Conservation (phyloP, 2,329 filamentous ascomycete species). For the Ilyonectria sp. region DNA sequence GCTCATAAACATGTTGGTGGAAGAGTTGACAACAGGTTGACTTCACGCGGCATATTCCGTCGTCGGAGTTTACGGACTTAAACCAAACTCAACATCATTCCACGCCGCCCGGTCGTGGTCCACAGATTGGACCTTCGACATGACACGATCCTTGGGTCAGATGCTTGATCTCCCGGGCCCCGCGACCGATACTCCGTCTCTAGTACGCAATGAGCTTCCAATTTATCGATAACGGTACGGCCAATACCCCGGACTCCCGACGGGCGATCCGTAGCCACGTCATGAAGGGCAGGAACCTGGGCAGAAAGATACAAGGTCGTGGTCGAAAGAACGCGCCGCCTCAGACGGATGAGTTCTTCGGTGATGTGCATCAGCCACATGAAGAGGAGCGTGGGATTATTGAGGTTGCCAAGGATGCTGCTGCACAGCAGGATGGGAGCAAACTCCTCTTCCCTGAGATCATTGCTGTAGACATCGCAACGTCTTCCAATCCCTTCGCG, state of each 20-base stretch:
- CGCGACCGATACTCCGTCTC: neutral
- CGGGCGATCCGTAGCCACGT: conserved; percentile 43
- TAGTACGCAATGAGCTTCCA: conserved; percentile 37
- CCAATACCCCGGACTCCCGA: conserved; percentile 23
- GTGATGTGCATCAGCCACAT: neutral
- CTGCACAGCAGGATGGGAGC: neutral
- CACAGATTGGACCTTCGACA: neutral
- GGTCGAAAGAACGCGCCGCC: conserved; percentile 36
- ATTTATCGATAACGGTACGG: conserved; percentile 35
- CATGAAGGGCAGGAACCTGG: conserved; percentile 44
- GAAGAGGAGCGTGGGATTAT: neutral
- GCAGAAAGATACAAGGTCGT: conserved; percentile 37
- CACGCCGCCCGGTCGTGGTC: neutral
- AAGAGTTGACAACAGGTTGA: neutral
- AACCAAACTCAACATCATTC: conserved; percentile 14
- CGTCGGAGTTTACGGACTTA: conserved; percentile 40
- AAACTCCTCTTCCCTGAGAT: conserved; percentile 37
- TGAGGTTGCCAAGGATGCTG: neutral
- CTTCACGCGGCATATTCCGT: conserved; percentile 5
- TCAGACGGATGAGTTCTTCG: neutral
- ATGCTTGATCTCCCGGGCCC: neutral
- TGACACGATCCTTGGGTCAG: conserved; percentile 4
- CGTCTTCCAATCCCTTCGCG: conserved; percentile 24
- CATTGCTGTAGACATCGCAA: conserved; percentile 1
- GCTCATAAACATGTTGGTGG: neutral